Percentiles rank a stretch among this genome's conserved stretches.
Evolutionary conservation across 2,329 filamentous ascomycete genomes (phyloP).

Genomic region (Neoarthrinium moseri): DNA sequence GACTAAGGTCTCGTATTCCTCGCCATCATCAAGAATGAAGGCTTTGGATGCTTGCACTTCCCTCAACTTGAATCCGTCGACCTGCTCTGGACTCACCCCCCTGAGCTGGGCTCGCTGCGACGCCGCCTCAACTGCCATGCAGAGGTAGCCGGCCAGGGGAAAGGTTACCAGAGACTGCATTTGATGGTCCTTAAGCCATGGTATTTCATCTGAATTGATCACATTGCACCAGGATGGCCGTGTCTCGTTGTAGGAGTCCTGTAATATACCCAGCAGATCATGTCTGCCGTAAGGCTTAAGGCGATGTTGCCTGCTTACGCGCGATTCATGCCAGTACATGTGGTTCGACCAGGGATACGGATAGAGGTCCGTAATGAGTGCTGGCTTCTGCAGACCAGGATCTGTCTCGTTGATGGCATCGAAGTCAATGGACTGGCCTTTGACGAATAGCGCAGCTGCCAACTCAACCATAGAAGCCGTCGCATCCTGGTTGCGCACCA

Average conservation of each 20-base stretch:
- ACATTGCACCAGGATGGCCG: constrained; percentile 38
- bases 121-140: constrained; percentile 32
- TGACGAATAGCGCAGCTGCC: constrained; percentile 27
- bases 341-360: constrained; percentile 31
- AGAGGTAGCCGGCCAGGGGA: constrained; percentile 40
- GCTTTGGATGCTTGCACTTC: constrained; percentile 33
- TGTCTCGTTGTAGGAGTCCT: constrained; percentile 30
- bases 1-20: constrained; percentile 34
- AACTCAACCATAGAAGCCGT: constrained; percentile 20
- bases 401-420: constrained; percentile 23
- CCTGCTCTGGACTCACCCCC: constrained; percentile 25
- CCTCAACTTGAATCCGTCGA: constrained; percentile 32
- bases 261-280: constrained; percentile 31
- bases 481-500: constrained; percentile 17
- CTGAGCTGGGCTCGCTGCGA: constrained; percentile 22
- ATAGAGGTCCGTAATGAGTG: constrained; percentile 21
- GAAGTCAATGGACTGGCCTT: constrained; percentile 26
- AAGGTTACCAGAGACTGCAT: constrained; percentile 47
- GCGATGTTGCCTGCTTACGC: constrained; percentile 28
- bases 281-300: constrained; percentile 30
- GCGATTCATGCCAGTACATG: constrained; percentile 29
- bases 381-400: background rate
- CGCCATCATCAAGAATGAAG: constrained; percentile 31
- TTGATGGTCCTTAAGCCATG: constrained; percentile 48
- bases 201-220: constrained; percentile 32